These are phyloP conservation scores for Mangifera indica DNA, from an alignment of 345 rosid species.

Conservation along the genomic window DNA sequence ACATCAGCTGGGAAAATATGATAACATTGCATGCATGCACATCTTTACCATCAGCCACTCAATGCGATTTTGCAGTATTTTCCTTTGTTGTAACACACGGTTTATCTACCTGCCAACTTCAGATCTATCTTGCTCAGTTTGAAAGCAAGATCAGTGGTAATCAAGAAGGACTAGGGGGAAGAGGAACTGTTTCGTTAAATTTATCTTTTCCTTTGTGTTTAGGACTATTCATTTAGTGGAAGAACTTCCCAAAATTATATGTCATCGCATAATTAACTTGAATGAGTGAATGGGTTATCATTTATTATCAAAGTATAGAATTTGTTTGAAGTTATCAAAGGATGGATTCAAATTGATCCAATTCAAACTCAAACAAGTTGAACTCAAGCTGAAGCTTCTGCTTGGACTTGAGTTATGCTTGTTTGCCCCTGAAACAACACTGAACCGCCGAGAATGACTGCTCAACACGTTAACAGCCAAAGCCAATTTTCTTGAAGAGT, in stretches of 20 bases:
- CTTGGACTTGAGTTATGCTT: too few relatives aligned
- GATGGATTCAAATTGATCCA: too few relatives aligned
- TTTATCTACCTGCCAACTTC: constrained; percentile 17
- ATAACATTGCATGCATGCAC: neutral
- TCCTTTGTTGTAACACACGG: neutral
- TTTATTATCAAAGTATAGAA: neutral
- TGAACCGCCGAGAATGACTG: too few relatives aligned
- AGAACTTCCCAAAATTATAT: neutral
- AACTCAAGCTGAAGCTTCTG: too few relatives aligned
- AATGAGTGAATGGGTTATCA: too few relatives aligned
- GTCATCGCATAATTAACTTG: neutral
- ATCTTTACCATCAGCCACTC: neutral
- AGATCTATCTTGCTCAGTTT: constrained; percentile 84
- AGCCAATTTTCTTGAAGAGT: too few relatives aligned
- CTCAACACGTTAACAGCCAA: too few relatives aligned
- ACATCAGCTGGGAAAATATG: too few relatives aligned
- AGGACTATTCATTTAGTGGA: neutral
- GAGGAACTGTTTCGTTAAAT: neutral
- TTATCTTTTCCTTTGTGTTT: neutral
- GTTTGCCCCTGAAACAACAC: too few relatives aligned
- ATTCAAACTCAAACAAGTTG: too few relatives aligned
- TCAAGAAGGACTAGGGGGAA: constrained; percentile 52
- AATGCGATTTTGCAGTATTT: neutral
- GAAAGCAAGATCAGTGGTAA: constrained; percentile 65
- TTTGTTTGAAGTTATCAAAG: constrained; percentile 3